These are phyloP conservation scores for Monascus ruber DNA, from an alignment of 2,329 filamentous ascomycete species.

Conservation along the genomic window DNA sequence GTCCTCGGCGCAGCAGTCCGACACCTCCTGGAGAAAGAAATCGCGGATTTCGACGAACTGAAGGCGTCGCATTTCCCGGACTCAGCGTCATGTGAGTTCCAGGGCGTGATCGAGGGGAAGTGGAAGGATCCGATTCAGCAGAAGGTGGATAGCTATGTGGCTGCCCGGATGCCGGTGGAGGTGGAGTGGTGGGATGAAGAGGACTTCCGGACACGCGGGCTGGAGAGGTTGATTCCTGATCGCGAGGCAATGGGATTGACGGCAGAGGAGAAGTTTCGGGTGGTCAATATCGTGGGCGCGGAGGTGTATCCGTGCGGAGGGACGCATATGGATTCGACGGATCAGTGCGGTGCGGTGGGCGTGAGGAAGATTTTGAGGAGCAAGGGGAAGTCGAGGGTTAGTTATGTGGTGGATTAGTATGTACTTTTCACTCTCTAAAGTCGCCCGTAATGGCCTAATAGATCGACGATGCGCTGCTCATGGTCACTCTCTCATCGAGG, in stretches of 20 bases:
- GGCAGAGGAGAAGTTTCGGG: conserved; percentile 49
- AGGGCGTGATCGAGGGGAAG: conserved; percentile 53
- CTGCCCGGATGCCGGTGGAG: conserved; percentile 45
- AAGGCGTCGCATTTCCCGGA: conserved; percentile 65
- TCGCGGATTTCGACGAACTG: conserved; percentile 49
- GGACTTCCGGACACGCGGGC: conserved; percentile 44
- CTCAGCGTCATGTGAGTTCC: conserved; percentile 56
- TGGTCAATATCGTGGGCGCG: conserved; percentile 57
- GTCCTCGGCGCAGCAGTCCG: conserved; percentile 59
- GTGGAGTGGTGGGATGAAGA: conserved; percentile 58
- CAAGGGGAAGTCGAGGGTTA: conserved; percentile 52
- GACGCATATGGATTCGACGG: conserved; percentile 56
- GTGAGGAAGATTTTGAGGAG: conserved; percentile 57
- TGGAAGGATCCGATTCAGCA: conserved; percentile 53
- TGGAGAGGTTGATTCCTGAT: conserved; percentile 47
- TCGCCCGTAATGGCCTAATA: no score
- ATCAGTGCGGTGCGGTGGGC: conserved; percentile 42
- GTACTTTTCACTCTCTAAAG: no score
- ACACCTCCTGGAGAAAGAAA: conserved; percentile 41
- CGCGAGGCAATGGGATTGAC: conserved; percentile 15
- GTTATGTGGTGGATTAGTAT: conserved; percentile 22
- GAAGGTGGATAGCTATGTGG: conserved; percentile 49
- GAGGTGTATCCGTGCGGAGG: conserved; percentile 66
- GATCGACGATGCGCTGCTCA: no score
- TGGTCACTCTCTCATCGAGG: no score